These are phyloP conservation scores for Rhodofomes roseus DNA, from an alignment of 1,284 basidiomycete species.

Conservation along the genomic window DNA sequence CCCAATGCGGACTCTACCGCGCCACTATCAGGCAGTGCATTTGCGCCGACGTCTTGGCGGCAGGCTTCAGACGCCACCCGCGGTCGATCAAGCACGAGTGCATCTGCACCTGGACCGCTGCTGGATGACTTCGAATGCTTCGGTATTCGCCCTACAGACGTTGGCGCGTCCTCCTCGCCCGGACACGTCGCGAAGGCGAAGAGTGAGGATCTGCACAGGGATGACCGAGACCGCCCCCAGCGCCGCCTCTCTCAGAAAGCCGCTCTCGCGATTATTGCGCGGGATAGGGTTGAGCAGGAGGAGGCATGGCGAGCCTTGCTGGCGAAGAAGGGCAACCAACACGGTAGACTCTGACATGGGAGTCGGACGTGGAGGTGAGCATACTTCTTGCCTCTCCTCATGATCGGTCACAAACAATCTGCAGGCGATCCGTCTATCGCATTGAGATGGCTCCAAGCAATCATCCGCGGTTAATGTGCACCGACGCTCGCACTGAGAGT, in stretches of 20 bases:
- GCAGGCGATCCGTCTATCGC: too few relatives aligned
- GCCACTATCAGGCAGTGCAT: not conserved
- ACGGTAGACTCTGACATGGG: not conserved
- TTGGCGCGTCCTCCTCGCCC: not conserved
- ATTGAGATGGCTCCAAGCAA: too few relatives aligned
- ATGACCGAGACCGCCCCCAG: too few relatives aligned
- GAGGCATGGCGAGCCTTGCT: constrained; percentile 1
- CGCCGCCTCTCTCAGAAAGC: not conserved
- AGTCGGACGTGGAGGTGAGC: not conserved
- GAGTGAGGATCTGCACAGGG: not conserved
- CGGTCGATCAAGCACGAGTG: not conserved
- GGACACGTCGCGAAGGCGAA: not conserved
- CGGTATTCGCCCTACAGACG: not conserved
- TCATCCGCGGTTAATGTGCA: too few relatives aligned
- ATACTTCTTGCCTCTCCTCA: too few relatives aligned
- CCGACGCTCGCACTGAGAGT: too few relatives aligned
- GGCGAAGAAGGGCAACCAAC: not conserved
- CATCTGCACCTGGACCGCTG: not conserved
- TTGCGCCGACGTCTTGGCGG: not conserved
- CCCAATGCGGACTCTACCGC: not conserved
- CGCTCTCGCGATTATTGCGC: not conserved
- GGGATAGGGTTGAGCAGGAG: not conserved
- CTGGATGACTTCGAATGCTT: not conserved
- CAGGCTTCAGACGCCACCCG: not conserved
- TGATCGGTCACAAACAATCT: too few relatives aligned